Percentiles rank a stretch among this genome's conserved stretches.
Evolutionary conservation across 2,329 filamentous ascomycete species (phyloP).

Genomic region (Talaromyces sp.): DNA sequence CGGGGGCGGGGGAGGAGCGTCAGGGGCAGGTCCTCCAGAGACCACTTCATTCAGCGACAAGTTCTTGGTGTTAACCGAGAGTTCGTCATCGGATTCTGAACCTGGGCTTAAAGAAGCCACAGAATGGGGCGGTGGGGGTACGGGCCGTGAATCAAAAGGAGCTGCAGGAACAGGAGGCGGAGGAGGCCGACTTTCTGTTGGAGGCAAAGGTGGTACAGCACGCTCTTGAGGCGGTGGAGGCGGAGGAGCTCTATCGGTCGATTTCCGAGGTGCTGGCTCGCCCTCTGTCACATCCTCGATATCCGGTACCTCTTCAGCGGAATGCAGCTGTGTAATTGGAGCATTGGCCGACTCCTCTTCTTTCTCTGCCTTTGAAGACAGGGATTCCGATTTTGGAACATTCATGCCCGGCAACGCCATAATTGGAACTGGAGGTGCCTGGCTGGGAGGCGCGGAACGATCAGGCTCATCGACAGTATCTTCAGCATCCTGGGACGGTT

Average conservation of each 20-base stretch:
- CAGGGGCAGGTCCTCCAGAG: conserved; percentile 33
- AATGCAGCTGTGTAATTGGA: conserved; percentile 38
- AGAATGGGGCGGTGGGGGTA: conserved; percentile 49
- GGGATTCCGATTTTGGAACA: conserved; percentile 45
- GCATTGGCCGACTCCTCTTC: conserved; percentile 47
- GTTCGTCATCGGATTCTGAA: conserved; percentile 84
- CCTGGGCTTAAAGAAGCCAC: conserved; percentile 67
- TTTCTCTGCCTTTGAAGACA: conserved; percentile 44
- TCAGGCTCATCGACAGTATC: conserved; percentile 27
- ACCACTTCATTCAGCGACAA: conserved; percentile 39
- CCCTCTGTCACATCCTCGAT: conserved; percentile 47
- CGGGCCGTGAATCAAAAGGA: conserved; percentile 36
- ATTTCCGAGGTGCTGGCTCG: conserved; percentile 27
- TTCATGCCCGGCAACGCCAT: conserved; percentile 68
- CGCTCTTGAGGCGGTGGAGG: conserved; percentile 50
- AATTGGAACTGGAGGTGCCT: conserved; percentile 48
- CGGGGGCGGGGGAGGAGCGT: conserved; percentile 22
- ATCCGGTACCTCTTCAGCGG: conserved; percentile 48
- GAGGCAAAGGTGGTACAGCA: conserved; percentile 40
- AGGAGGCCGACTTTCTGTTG: conserved; percentile 33
- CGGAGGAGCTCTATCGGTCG: conserved; percentile 39
- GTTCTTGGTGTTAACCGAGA: conserved; percentile 53
- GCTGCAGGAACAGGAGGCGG: conserved; percentile 33
- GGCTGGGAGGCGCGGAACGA: conserved; percentile 21
- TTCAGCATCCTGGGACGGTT: conserved; percentile 35